phyloP scores from a whole-genome alignment of 192 early-diverging fungal species.

The Tieghemiomyces parasiticus region DNA sequence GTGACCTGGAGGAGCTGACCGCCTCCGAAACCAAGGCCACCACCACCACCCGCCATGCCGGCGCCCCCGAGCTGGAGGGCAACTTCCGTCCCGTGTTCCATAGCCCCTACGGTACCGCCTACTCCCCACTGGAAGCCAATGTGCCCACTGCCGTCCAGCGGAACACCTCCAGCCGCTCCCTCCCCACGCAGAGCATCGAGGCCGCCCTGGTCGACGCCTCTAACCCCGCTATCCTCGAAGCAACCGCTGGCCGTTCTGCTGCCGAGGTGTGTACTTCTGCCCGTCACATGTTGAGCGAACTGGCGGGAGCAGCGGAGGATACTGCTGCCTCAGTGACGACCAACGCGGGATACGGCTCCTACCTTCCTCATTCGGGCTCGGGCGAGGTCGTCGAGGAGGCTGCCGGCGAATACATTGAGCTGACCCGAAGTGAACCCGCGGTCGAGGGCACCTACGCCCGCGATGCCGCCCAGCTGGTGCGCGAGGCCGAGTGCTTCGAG shows the following conservation, averaged over 20 bases:
- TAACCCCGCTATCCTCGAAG: background rate
- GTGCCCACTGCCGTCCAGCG: background rate
- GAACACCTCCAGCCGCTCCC: background rate
- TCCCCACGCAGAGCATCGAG: background rate
- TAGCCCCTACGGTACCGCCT: conserved; percentile 3
- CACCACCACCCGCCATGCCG: background rate
- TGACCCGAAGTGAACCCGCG: background rate
- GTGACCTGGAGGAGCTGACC: background rate
- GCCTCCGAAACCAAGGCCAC: background rate
- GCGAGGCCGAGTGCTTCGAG: background rate
- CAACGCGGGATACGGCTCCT: background rate
- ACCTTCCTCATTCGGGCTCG: background rate
- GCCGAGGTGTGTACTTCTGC: background rate
- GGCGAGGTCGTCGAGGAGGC: background rate
- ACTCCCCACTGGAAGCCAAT: conserved; percentile 3
- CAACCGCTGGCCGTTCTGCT: background rate
- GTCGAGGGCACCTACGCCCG: background rate
- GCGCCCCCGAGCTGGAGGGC: background rate
- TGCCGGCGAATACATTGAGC: background rate
- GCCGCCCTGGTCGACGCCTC: background rate
- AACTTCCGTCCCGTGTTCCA: conserved; percentile 2
- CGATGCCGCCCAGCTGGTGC: background rate
- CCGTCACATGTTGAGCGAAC: background rate
- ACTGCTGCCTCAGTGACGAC: background rate
- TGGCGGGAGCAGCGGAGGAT: background rate